Evolutionary conservation across 2,329 filamentous ascomycete genomes (phyloP).

Genomic region (Sporothrix pallida): DNA sequence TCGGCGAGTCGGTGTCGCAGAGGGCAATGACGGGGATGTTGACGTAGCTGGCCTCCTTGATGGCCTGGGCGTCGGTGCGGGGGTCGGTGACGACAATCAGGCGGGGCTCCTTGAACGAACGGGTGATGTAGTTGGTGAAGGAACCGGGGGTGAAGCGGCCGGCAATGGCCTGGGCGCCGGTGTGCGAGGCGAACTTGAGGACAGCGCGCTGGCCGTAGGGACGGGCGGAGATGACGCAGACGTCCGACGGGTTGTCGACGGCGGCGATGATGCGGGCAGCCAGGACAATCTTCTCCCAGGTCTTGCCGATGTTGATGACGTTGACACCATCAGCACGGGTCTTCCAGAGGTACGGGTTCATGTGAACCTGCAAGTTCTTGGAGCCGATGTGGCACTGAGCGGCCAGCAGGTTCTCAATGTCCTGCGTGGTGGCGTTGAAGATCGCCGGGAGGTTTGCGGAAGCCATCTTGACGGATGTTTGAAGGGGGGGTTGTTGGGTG

Average conservation of each 20-base stretch:
- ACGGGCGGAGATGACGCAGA: constrained; percentile 99
- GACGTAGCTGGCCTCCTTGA: constrained; percentile 99
- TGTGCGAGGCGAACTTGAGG: constrained; percentile 99
- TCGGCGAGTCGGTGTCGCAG: constrained; percentile 98
- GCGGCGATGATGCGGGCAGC: constrained; percentile 98
- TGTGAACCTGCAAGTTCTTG: constrained; percentile 99
- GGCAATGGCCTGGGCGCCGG: constrained; percentile 95
- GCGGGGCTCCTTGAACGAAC: constrained; percentile 99
- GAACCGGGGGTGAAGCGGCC: constrained; percentile 99
- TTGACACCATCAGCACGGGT: constrained; percentile 98
- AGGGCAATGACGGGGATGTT: constrained; percentile 99
- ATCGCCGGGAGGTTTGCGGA: constrained; percentile 89
- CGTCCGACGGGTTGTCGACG: constrained; percentile 99
- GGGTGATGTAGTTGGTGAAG: constrained; percentile 99
- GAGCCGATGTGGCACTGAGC: constrained; percentile 95
- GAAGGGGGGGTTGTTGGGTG: constrained; percentile 27
- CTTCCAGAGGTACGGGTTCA: constrained; percentile 95
- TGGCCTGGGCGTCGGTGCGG: constrained; percentile 99
- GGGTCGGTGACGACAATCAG: constrained; percentile 99
- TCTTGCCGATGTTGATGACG: constrained; percentile 99
- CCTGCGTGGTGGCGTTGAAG: constrained; percentile 96
- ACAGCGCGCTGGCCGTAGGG: constrained; percentile 99
- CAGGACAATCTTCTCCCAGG: constrained; percentile 99
- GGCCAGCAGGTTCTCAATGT: constrained; percentile 99
- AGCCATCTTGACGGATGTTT: constrained; percentile 76